Conservation (phyloP, 2,329 filamentous ascomycete species). For the Aspergillus uvarum region DNA sequence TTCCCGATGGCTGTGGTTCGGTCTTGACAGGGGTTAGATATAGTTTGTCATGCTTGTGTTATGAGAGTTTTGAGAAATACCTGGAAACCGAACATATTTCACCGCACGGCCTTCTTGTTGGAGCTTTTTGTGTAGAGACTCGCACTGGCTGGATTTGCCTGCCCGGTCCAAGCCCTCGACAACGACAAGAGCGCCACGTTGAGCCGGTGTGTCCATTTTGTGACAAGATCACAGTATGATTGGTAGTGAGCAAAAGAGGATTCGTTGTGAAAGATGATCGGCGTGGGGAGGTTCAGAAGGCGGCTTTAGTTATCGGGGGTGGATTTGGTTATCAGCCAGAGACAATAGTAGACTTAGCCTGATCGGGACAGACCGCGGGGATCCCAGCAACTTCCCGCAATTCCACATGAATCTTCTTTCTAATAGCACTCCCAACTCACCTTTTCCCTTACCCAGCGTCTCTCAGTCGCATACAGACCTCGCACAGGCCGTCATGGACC, state of each 20-base stretch:
- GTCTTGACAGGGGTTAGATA: conserved; percentile 53
- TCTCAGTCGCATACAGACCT: background rate
- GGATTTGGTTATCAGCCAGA: no score
- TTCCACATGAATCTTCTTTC: background rate
- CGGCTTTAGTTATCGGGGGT: no score
- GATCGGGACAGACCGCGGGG: background rate
- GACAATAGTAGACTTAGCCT: background rate
- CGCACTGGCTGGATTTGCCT: conserved; percentile 89
- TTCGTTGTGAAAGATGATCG: no score
- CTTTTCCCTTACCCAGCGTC: background rate
- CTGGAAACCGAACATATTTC: conserved; percentile 65
- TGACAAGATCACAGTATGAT: background rate
- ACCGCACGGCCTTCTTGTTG: conserved; percentile 52
- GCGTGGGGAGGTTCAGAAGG: no score
- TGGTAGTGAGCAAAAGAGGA: no score
- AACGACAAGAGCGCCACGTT: conserved; percentile 72
- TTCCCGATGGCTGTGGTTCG: conserved; percentile 79
- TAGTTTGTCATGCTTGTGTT: background rate
- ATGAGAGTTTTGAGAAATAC: conserved; percentile 37
- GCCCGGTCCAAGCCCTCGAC: conserved; percentile 87
- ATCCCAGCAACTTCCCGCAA: background rate
- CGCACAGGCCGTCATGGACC: conserved; percentile 28
- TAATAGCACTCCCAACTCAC: background rate
- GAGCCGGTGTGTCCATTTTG: conserved; percentile 13
- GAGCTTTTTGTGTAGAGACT: conserved; percentile 60